Conservation (phyloP, 2,329 filamentous ascomycete species). For the Seiridium unicorne region DNA sequence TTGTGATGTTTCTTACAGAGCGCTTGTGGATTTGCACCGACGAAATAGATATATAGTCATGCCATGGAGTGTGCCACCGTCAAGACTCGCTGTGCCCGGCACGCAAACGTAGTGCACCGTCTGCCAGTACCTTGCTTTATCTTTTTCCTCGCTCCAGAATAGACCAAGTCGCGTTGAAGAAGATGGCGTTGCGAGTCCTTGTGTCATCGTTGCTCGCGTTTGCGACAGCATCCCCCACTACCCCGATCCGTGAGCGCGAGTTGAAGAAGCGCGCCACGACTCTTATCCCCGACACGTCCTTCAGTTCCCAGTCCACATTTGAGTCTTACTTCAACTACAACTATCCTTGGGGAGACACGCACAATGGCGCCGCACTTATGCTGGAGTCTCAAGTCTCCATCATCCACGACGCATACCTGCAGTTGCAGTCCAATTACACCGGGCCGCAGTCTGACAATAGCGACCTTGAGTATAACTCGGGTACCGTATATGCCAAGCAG, state of each 20-base stretch:
- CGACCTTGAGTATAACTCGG: constrained; percentile 10
- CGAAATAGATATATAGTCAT: background rate
- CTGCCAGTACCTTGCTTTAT: no score
- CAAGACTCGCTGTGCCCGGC: no score
- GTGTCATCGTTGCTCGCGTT: background rate
- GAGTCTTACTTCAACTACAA: constrained; percentile 7
- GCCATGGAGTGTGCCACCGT: background rate
- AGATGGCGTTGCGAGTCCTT: background rate
- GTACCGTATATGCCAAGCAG: constrained; percentile 39
- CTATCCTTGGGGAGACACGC: constrained; percentile 7
- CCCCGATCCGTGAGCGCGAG: background rate
- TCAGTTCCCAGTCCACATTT: background rate
- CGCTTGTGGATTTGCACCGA: background rate
- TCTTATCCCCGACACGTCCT: constrained; percentile 6
- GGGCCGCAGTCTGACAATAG: background rate
- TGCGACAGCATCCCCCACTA: background rate
- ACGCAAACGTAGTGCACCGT: no score
- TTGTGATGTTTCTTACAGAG: background rate
- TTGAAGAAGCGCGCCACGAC: constrained; percentile 7
- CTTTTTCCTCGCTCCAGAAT: no score
- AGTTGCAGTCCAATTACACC: constrained; percentile 2
- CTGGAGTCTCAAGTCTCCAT: constrained; percentile 3
- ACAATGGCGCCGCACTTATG: constrained; percentile 7
- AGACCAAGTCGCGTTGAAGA: background rate
- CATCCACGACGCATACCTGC: constrained; percentile 2